Evolutionary conservation across 2,329 filamentous ascomycete species (phyloP).

Genomic region (Penicillium sp.): DNA sequence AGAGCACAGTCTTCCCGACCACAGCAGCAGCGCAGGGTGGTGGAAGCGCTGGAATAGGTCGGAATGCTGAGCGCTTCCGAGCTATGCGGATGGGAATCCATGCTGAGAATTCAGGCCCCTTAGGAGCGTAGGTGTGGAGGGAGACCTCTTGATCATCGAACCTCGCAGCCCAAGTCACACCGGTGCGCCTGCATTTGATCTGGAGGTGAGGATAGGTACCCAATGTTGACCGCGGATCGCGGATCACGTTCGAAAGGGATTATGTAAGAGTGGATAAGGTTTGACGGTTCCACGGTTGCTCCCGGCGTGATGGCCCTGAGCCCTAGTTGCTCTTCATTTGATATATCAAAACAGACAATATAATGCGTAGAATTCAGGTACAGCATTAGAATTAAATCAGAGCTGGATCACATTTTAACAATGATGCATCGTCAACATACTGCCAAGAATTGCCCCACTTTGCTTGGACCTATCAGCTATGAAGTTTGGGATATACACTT

Average conservation of each 20-base stretch:
- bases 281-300: background rate
- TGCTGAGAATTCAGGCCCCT: conserved; percentile 35
- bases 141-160: conserved; percentile 6
- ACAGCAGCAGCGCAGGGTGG: conserved; percentile 71
- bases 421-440: background rate
- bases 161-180: conserved; percentile 8
- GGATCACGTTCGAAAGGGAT: background rate
- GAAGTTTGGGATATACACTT: background rate
- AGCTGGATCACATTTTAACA: background rate
- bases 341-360: no score
- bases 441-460: background rate
- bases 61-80: conserved; percentile 34
- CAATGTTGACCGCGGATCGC: conserved; percentile 4
- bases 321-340: background rate
- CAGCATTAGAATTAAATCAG: background rate
- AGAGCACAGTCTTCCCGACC: conserved; percentile 77
- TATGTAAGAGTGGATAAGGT: background rate
- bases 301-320: background rate
- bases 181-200: conserved; percentile 1
- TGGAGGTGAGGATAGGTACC: conserved; percentile 10
- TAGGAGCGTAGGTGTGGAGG: conserved; percentile 20
- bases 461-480: background rate
- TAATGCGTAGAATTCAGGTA: no score
- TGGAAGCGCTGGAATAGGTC: conserved; percentile 29
- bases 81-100: conserved; percentile 33